phyloP scores from a whole-genome alignment of 495 filamentous ascomycete genomes.

The Tuber melanosporum region DNA sequence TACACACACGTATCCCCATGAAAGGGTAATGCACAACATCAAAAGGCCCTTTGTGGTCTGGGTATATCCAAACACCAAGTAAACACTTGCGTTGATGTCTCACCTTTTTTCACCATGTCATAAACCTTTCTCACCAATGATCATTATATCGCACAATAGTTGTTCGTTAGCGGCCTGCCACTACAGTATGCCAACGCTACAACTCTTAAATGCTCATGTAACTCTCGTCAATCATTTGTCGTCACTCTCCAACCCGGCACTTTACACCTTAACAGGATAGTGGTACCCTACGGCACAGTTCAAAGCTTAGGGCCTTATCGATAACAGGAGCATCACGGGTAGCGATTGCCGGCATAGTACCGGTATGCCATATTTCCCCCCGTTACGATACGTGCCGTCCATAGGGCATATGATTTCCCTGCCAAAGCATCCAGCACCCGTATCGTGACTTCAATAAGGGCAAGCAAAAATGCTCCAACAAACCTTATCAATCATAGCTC shows the following conservation, averaged over 20 bases:
- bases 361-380: neutral
- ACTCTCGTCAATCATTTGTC: neutral
- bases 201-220: neutral
- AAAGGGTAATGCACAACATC: neutral
- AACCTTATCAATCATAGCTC: neutral
- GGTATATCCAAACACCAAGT: neutral
- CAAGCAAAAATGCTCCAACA: neutral
- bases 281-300: neutral
- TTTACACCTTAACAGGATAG: neutral
- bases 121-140: neutral
- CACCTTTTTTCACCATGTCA: neutral
- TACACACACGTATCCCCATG: constrained; percentile 26
- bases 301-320: neutral
- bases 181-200: neutral
- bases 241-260: neutral
- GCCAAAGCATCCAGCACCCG: neutral
- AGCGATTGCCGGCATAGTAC: neutral
- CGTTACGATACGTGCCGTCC: neutral
- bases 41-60: neutral
- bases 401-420: neutral
- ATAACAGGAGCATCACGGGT: neutral
- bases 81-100: neutral
- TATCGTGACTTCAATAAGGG: neutral
- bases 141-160: neutral
- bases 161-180: neutral